Evolutionary conservation across 176 grass and related monocot genomes (phyloP).

Genomic region (Aegilops speltoides): DNA sequence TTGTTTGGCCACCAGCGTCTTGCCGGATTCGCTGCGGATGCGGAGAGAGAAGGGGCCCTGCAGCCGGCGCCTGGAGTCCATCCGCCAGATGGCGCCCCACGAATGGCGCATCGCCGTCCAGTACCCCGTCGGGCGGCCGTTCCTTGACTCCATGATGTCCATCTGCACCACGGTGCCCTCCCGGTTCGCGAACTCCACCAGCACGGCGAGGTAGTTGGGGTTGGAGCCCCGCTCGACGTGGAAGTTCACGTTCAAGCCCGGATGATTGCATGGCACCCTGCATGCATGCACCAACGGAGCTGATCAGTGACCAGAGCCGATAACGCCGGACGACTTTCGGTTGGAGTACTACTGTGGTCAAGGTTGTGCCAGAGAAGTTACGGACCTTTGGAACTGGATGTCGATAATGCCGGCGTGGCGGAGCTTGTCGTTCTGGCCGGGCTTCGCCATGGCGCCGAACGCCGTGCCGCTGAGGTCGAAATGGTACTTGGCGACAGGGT

Average conservation of each 20-base stretch:
- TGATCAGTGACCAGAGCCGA: background rate
- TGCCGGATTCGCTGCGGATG: slow-evolving; percentile 57
- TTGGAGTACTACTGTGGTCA: background rate
- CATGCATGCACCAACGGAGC: background rate
- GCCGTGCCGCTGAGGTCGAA: slow-evolving; percentile 69
- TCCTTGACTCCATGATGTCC: slow-evolving; percentile 51
- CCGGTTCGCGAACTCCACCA: slow-evolving; percentile 51
- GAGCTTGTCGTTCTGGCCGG: slow-evolving; percentile 44
- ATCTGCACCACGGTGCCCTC: slow-evolving; percentile 62
- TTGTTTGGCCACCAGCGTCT: slow-evolving; percentile 51
- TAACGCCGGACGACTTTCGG: background rate
- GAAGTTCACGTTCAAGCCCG: slow-evolving; percentile 45
- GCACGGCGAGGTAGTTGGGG: slow-evolving; percentile 61
- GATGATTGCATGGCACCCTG: slow-evolving; percentile 57
- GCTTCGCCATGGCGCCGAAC: slow-evolving; percentile 55
- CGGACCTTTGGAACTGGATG: slow-evolving; percentile 53
- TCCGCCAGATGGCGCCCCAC: slow-evolving; percentile 59
- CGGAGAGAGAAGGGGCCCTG: slow-evolving; percentile 59
- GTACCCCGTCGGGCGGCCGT: slow-evolving; percentile 15
- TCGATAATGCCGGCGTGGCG: slow-evolving; percentile 62
- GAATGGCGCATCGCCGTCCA: slow-evolving; percentile 62
- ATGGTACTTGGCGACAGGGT: slow-evolving; percentile 41
- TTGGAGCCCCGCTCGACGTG: slow-evolving; percentile 74
- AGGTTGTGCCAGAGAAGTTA: background rate
- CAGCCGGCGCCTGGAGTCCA: slow-evolving; percentile 44